These are phyloP conservation scores for Canavalia ensiformis DNA, from an alignment of 306 rosid genomes.

Conservation along the genomic window DNA sequence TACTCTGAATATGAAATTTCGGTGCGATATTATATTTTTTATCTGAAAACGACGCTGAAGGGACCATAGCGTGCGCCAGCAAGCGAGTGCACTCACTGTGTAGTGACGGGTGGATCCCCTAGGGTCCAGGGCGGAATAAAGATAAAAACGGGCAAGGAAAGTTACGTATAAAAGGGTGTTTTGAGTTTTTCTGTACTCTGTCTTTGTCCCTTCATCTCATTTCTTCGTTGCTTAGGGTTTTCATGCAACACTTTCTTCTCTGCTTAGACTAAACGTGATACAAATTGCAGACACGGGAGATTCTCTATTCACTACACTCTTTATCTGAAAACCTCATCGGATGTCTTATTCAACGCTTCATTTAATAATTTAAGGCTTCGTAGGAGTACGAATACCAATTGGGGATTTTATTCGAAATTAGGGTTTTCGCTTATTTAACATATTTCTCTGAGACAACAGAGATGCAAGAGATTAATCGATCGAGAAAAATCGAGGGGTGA, in stretches of 20 bases:
- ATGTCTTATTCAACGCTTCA: background rate
- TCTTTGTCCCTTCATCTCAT: background rate
- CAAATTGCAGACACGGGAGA: background rate
- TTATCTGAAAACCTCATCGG: background rate
- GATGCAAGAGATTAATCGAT: conserved; percentile 58
- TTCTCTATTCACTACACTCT: conserved; percentile 16
- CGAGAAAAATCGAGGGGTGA: conserved; percentile 68
- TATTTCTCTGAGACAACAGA: background rate
- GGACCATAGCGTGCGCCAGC: conserved; percentile 10
- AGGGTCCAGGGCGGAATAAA: no score
- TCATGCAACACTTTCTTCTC: conserved; percentile 24
- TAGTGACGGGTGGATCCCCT: background rate
- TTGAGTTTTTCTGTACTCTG: background rate
- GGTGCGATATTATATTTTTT: no score
- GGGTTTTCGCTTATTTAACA: conserved; percentile 45
- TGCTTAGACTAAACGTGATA: background rate
- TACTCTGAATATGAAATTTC: no score
- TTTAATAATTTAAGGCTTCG: background rate
- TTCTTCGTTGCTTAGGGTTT: conserved; percentile 56
- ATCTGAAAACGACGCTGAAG: background rate
- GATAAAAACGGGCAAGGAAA: background rate
- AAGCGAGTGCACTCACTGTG: conserved; percentile 8
- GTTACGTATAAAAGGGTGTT: conserved; percentile 41
- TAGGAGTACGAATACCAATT: background rate
- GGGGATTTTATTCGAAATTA: conserved; percentile 52